Base-by-base conservation (phyloP, 208 protist species). In the Leishmania braziliensis region DNA sequence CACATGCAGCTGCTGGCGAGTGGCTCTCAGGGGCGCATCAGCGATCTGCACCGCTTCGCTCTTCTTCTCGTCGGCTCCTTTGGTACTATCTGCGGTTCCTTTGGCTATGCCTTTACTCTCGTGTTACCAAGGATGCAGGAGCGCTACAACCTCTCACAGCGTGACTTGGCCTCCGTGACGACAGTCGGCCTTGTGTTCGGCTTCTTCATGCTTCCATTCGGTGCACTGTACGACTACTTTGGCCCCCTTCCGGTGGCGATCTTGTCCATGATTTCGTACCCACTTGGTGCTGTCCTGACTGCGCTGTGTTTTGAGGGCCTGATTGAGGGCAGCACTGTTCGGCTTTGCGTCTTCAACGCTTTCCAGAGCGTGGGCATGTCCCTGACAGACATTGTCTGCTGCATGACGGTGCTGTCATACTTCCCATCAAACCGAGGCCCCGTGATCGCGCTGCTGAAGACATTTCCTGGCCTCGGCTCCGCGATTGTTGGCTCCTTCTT, bases 381-480 rank as follows among this genome's bases (percentile, higher is more conserved):
- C 48, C 74, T 87, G 48, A 86, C 88, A 51, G 91, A 94, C 77
- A 68, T 92, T 6, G 81, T 76, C 33, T 75, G 62, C 65, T 83
- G 81, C 39, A 86, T 92, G 87, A 91, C 89, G 33, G 71, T 92
- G 65, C 68, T 91, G 36, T 86, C 83, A n/a, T 75, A 89, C 83
- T 94, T 94, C 79, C 91, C 91, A 29, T 77, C 83, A 23, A 79
- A 85, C 73, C 75, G 81, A 18, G 91, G 91, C 33, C 33, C 81
- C 26, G 87, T 91, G 36, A 84, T 92, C 36, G 86, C 88, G n/a
- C 72, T 94, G 43, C 85, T 91, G 63, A 94, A 94, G 83, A 90
- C 87, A n/a, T 89, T 91, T 81, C 75, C 85, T 12, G 91, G 91
- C 50, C 86, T 94, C 39, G 91, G 91, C 46, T 90, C 86, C 46